Percentiles rank a stretch among this genome's conserved stretches.
Evolutionary conservation across 2,329 filamentous ascomycete species (phyloP).

Genomic region (Emericellopsis cladophorae): DNA sequence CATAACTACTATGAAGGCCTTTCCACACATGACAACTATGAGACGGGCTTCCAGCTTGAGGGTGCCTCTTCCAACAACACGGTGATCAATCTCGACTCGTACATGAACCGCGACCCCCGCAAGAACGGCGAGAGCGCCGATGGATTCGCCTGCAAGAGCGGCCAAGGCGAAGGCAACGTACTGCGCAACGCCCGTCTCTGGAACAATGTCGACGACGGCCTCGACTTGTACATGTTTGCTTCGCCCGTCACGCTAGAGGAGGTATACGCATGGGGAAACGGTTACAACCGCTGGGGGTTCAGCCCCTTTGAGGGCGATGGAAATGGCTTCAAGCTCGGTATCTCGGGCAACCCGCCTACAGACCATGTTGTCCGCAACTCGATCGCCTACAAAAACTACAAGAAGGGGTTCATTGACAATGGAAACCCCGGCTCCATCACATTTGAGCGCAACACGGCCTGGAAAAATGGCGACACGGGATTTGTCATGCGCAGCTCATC

Average conservation of each 20-base stretch:
- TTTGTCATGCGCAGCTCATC: conserved; percentile 23
- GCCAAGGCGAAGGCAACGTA: conserved; percentile 28
- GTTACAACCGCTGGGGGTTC: conserved; percentile 30
- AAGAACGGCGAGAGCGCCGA: conserved; percentile 36
- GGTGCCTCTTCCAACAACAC: conserved; percentile 18
- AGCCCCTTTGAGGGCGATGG: conserved; percentile 28
- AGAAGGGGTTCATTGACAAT: conserved; percentile 33
- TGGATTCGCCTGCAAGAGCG: conserved; percentile 31
- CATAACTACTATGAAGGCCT: conserved; percentile 18
- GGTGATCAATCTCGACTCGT: conserved; percentile 25
- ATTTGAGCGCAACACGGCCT: conserved; percentile 29
- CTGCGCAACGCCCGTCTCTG: conserved; percentile 28
- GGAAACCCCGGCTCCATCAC: conserved; percentile 25
- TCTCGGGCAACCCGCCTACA: conserved; percentile 22
- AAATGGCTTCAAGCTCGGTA: conserved; percentile 32
- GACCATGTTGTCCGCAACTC: conserved; percentile 28
- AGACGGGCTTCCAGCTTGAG: conserved; percentile 20
- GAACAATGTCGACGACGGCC: conserved; percentile 34
- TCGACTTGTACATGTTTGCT: conserved; percentile 28
- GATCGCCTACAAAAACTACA: conserved; percentile 27
- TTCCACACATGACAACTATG: conserved; percentile 19
- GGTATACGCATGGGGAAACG: conserved; percentile 29
- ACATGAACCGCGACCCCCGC: conserved; percentile 26
- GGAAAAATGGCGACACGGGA: conserved; percentile 28
- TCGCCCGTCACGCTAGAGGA: conserved; percentile 26